Conservation (phyloP, 768 basidiomycete genomes). For the Aureoboletus auriporus region DNA sequence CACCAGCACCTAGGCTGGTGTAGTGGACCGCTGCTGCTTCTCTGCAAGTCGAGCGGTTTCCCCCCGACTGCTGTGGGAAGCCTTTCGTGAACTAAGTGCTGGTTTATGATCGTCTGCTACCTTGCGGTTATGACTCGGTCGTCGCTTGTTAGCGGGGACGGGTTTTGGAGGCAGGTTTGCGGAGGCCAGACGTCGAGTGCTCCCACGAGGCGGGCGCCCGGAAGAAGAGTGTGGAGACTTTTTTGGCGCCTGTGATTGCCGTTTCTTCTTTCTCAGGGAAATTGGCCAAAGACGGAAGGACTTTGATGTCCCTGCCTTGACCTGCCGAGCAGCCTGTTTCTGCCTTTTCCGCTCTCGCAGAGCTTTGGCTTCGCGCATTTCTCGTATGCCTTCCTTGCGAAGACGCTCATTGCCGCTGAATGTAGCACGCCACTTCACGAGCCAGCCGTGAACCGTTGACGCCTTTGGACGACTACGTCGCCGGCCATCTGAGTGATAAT, state of each 20-base stretch:
- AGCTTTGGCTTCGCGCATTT: conserved; percentile 58
- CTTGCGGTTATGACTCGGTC: conserved; percentile 15
- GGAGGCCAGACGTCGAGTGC: conserved; percentile 10
- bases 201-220: conserved; percentile 6
- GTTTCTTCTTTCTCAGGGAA: conserved; percentile 16
- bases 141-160: conserved; percentile 13
- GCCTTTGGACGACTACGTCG: conserved; percentile 47
- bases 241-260: conserved; percentile 8
- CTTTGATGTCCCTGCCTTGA: conserved; percentile 12
- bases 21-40: conserved; percentile 6
- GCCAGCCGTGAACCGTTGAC: conserved; percentile 70
- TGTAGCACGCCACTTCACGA: conserved; percentile 76
- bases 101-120: neutral
- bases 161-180: conserved; percentile 15
- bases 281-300: conserved; percentile 27
- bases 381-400: conserved; percentile 64
- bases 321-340: conserved; percentile 18
- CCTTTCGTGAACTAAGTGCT: conserved; percentile 17
- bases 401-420: conserved; percentile 58
- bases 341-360: conserved; percentile 28
- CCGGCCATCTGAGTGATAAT: conserved; percentile 34
- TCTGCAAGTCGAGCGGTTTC: conserved; percentile 1
- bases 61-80: conserved; percentile 12
- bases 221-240: conserved; percentile 5
- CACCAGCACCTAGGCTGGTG: neutral